These are phyloP conservation scores for Lactarius sanguifluus DNA, from an alignment of 768 basidiomycete genomes.

Conservation along the genomic window DNA sequence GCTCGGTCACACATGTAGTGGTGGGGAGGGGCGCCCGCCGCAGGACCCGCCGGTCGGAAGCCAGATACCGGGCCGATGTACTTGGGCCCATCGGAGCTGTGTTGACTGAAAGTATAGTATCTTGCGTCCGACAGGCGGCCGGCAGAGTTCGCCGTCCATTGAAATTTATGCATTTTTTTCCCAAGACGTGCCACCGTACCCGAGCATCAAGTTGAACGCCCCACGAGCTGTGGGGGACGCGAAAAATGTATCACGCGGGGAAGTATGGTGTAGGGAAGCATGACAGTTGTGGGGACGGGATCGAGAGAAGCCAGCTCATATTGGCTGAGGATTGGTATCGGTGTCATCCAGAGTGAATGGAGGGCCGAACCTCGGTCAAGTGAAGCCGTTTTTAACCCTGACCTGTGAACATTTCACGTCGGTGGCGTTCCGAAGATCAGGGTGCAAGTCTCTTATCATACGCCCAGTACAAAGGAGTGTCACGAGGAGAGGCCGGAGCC, in stretches of 20 bases:
- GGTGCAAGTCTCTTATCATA: neutral
- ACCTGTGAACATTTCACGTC: neutral
- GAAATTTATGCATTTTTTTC: neutral
- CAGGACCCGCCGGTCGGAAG: neutral
- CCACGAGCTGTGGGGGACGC: neutral
- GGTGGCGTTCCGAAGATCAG: constrained; percentile 7
- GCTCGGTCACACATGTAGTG: neutral
- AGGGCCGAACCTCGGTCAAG: constrained; percentile 9
- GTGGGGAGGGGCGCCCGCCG: neutral
- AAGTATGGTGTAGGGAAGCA: neutral
- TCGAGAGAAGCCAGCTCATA: neutral
- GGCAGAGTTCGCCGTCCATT: neutral
- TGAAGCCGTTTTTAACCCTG: constrained; percentile 11
- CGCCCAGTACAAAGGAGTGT: neutral
- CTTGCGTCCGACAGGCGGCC: neutral
- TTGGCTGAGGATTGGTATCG: constrained; percentile 1
- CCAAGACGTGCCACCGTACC: neutral
- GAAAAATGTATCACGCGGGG: neutral
- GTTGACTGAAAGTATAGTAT: neutral
- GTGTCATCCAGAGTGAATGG: constrained; percentile 1
- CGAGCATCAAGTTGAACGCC: neutral
- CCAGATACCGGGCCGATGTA: neutral
- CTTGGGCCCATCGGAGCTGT: neutral
- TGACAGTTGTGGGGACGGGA: neutral
- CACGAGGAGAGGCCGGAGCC: neutral